Percentiles rank a stretch among this genome's conserved stretches.
These are phyloP conservation scores for Amanita jacksonii DNA, from an alignment of 768 basidiomycete species.

Conservation along the genomic window DNA sequence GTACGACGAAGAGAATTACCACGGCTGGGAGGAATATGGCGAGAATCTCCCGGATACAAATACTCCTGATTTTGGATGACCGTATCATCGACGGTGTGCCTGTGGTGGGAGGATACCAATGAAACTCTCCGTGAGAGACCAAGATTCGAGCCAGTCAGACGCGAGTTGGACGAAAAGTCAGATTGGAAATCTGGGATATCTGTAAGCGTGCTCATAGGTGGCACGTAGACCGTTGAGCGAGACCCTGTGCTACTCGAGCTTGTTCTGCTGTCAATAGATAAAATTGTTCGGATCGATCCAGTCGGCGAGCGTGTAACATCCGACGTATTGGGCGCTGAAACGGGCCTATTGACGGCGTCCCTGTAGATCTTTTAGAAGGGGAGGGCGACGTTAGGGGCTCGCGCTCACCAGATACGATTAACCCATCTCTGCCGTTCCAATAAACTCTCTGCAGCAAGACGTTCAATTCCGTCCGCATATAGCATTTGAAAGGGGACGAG, in stretches of 20 bases:
- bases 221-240: constrained; percentile 68
- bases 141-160: neutral
- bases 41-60: constrained; percentile 62
- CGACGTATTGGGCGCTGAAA: constrained; percentile 35
- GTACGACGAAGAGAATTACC: constrained; percentile 36
- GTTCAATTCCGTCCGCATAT: constrained; percentile 83
- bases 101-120: constrained; percentile 46
- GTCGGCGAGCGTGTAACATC: constrained; percentile 42
- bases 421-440: constrained; percentile 87
- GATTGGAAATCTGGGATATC: constrained; percentile 57
- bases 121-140: constrained; percentile 31
- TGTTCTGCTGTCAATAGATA: constrained; percentile 38
- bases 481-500: constrained; percentile 87
- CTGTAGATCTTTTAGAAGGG: constrained; percentile 26
- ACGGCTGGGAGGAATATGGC: constrained; percentile 61
- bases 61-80: constrained; percentile 58
- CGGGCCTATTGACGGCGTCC: constrained; percentile 66
- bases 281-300: constrained; percentile 60
- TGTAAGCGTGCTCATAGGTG: constrained; percentile 60
- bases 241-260: constrained; percentile 36
- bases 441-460: constrained; percentile 82
- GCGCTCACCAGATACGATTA: constrained; percentile 70
- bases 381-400: constrained; percentile 10
- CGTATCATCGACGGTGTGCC: constrained; percentile 64
- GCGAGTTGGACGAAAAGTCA: constrained; percentile 20